These are phyloP conservation scores for Conoideocrella luteorostrata DNA, from an alignment of 2,329 filamentous ascomycete genomes.

Conservation along the genomic window DNA sequence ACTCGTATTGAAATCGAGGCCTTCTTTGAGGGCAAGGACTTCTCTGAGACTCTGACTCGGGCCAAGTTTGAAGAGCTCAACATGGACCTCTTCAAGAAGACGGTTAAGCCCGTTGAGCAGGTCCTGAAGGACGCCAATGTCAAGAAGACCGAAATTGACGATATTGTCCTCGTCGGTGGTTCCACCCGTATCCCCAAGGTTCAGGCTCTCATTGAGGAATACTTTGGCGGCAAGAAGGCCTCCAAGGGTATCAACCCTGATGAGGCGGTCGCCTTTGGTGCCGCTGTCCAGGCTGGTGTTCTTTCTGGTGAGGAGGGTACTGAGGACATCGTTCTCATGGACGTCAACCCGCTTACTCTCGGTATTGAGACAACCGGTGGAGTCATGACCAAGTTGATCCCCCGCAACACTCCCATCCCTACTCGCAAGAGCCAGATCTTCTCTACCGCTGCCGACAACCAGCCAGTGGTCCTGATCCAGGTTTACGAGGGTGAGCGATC, in stretches of 20 bases:
- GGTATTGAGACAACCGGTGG: conserved; percentile 97
- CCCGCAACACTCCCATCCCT: conserved; percentile 88
- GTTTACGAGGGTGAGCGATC: conserved; percentile 91
- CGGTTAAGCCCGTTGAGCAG: conserved; percentile 96
- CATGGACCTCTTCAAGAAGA: conserved; percentile 99
- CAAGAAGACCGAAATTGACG: conserved; percentile 90
- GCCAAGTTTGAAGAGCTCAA: conserved; percentile 99
- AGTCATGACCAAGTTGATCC: conserved; percentile 96
- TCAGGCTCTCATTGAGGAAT: conserved; percentile 88
- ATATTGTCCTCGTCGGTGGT: conserved; percentile 96
- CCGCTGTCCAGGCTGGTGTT: conserved; percentile 94
- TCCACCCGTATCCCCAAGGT: conserved; percentile 99
- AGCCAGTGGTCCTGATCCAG: conserved; percentile 91
- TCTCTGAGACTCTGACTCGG: conserved; percentile 95
- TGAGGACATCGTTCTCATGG: conserved; percentile 82
- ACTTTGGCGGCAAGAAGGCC: conserved; percentile 90
- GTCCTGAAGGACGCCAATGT: conserved; percentile 97
- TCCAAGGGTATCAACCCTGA: conserved; percentile 99
- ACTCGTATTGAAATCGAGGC: conserved; percentile 94
- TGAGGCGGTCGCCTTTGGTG: conserved; percentile 96
- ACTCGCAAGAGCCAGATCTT: conserved; percentile 98
- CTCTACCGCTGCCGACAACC: conserved; percentile 94
- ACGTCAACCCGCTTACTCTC: conserved; percentile 92
- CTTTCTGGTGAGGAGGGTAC: conserved; percentile 82
- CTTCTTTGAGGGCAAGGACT: conserved; percentile 94